Conservation (phyloP, 2,329 filamentous ascomycete genomes). For the Neofusicoccum laricinum region DNA sequence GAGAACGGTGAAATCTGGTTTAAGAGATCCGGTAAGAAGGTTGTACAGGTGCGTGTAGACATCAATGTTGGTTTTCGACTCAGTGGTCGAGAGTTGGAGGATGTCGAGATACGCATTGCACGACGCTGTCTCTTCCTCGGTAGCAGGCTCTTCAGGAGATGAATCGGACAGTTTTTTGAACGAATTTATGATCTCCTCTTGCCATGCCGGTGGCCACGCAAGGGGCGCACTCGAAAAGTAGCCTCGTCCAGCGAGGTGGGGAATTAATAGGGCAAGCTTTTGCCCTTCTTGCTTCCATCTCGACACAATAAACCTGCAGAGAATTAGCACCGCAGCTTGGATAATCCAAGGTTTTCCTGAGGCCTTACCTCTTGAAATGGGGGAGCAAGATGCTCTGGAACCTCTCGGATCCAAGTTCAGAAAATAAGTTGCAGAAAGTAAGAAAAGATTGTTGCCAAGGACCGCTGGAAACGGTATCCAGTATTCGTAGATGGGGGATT, state of each 20-base stretch:
- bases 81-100: constrained; percentile 23
- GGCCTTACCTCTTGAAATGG: constrained; percentile 69
- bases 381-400: constrained; percentile 78
- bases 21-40: constrained; percentile 23
- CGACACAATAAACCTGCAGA: constrained; percentile 63
- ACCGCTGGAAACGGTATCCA: constrained; percentile 64
- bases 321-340: constrained; percentile 20
- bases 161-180: constrained; percentile 55
- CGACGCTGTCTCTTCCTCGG: constrained; percentile 22
- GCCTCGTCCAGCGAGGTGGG: constrained; percentile 21
- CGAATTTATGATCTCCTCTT: constrained; percentile 57
- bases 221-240: neutral
- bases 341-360: neutral
- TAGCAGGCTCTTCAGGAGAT: neutral
- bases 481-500: constrained; percentile 64
- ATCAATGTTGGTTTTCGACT: constrained; percentile 21
- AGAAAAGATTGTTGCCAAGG: constrained; percentile 72
- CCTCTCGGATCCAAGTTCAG: constrained; percentile 67
- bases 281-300: constrained; percentile 32
- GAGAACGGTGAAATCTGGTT: neutral
- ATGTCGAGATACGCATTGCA: constrained; percentile 33
- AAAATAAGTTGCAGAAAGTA: constrained; percentile 78
- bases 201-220: constrained; percentile 29
- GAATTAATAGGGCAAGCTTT: constrained; percentile 31
- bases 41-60: constrained; percentile 25